Conservation (phyloP, 2,329 filamentous ascomycete genomes). For the Xylaria arbuscula region DNA sequence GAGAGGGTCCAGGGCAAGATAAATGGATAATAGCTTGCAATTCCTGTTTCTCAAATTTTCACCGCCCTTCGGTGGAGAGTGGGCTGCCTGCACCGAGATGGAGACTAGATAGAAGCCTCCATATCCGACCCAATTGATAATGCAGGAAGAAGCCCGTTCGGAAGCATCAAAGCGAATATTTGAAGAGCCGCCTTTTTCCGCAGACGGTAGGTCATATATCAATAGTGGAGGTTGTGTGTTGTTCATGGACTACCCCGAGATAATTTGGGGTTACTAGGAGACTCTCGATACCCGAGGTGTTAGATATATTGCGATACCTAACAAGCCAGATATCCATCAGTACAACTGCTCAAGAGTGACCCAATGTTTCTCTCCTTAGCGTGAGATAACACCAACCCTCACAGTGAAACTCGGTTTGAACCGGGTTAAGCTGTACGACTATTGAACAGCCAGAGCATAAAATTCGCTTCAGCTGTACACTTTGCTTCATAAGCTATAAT, state of each 20-base stretch:
- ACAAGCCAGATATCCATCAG: conserved; percentile 2
- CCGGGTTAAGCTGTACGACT: neutral
- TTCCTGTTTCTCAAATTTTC: conserved; percentile 7
- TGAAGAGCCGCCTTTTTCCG: neutral
- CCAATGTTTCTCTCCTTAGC: neutral
- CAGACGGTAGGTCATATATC: neutral
- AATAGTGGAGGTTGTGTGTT: neutral
- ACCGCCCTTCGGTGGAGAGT: conserved; percentile 12
- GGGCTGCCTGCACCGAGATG: conserved; percentile 27
- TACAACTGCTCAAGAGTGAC: neutral
- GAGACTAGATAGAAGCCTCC: conserved; percentile 10
- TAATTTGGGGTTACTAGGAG: neutral
- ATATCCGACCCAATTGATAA: conserved; percentile 32
- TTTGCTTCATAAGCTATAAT: neutral
- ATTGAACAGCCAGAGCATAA: conserved; percentile 1
- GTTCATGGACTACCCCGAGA: neutral
- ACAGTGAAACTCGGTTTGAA: neutral
- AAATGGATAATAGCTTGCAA: neutral
- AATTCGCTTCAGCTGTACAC: neutral
- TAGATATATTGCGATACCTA: neutral
- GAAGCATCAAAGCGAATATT: conserved; percentile 1
- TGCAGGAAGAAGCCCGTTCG: conserved; percentile 13
- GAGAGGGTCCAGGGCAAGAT: neutral
- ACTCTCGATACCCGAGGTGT: neutral
- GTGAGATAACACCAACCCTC: neutral